Evolutionary conservation across 1,139 yeast genomes (phyloP).

Genomic region (Meyerozyma elateridarum): DNA sequence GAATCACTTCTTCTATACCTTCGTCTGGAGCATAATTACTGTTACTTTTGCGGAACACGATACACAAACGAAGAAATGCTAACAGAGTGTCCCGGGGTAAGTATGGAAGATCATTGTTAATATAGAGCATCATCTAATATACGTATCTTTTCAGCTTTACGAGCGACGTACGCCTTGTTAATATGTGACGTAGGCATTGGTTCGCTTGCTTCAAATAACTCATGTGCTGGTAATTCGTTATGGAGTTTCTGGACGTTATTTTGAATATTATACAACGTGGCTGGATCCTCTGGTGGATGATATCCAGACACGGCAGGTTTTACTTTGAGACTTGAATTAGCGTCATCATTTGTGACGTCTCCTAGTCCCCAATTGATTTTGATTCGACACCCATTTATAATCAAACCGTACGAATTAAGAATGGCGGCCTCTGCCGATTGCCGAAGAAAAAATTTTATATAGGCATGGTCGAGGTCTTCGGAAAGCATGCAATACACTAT

Average conservation of each 20-base stretch:
- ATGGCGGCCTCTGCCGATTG: slow-evolving; percentile 36
- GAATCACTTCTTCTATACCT: slow-evolving; percentile 21
- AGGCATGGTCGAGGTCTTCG: slow-evolving; percentile 19
- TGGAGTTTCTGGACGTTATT: slow-evolving; percentile 5
- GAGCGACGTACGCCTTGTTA: slow-evolving; percentile 16
- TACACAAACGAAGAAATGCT: no score
- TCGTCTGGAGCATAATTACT: slow-evolving; percentile 33
- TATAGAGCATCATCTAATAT: slow-evolving; percentile 9
- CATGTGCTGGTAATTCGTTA: not conserved
- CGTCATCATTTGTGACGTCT: slow-evolving; percentile 9
- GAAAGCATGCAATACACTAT: slow-evolving; percentile 22
- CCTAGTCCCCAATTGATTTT: slow-evolving; percentile 31
- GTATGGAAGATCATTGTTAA: slow-evolving; percentile 3
- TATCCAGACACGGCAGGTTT: not conserved
- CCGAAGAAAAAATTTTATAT: slow-evolving; percentile 26
- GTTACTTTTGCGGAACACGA: slow-evolving; percentile 52
- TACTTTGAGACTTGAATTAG: slow-evolving; percentile 9
- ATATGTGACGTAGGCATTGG: slow-evolving; percentile 13
- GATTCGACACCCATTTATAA: slow-evolving; percentile 27
- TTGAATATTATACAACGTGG: no score
- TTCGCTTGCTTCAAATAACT: slow-evolving; percentile 19
- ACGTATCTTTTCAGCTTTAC: slow-evolving; percentile 13
- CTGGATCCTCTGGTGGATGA: not conserved
- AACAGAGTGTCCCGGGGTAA: no score
- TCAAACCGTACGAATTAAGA: slow-evolving; percentile 27